Evolutionary conservation across 1,284 basidiomycete genomes (phyloP), one percentile per base, ranked within the genome.

Genomic region (Papiliotrema laurentii): DNA sequence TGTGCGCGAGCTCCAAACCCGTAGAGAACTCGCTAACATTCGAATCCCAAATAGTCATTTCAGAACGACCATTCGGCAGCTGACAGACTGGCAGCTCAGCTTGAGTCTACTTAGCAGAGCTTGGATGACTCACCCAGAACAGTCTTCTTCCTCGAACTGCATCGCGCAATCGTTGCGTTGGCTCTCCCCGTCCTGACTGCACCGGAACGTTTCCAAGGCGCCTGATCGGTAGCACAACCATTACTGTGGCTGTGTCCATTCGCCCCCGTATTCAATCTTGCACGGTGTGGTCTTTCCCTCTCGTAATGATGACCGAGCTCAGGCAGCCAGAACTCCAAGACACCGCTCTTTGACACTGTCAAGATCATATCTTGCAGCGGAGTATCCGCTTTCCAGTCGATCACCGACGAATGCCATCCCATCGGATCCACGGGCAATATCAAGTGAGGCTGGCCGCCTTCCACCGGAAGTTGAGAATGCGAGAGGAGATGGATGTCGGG

Each of bases 21-120:
- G 87, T 87, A 4, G 88, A 83, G 69, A 96, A 97, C 68, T 93
- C 88, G n/a, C 87, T 90, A 66, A 87, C 87, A 52, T 86, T 86
- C 0, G 89, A 93, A 69, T 96, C 89, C 90, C 90, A 96, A 19
- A 97, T 89, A 0, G 89, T 90, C 48, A 94, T 73, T 64, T 92
- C 87, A 52, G 89, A 56, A 36, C 79, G 2, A 79, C 84, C 63
- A 41, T 65, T 56, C 7, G 42, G 19, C 5, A 49, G 22, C 19
- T 59, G 36, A 79, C 78, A 18, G 70, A 68, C 39, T 75, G 68
- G n/a, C 2, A 53, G 85, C 84, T 86, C 53, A 54, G 47, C 25
- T 47, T 47, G 22, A 28, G 47, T 10, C 19, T 13, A 21, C 18
- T 25, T 31, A 4, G 25, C 11, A 22, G 22, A 5, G 25, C 27